Conservation (phyloP, 2,329 filamentous ascomycete genomes). For the Colletotrichum tropicale region DNA sequence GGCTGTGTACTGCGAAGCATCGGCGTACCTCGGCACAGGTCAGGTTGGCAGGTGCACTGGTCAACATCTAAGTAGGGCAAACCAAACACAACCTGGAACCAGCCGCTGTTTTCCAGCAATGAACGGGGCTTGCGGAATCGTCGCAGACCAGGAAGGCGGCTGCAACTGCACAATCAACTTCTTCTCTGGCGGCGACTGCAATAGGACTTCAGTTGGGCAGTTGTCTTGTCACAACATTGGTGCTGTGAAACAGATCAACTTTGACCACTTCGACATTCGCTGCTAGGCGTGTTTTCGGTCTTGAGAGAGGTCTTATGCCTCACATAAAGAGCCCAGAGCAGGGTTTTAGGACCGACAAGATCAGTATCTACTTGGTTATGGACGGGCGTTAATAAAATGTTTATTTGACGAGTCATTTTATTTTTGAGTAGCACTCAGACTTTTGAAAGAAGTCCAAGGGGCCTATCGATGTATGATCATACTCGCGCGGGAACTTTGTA, state of each 20-base stretch:
- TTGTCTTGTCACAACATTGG: not conserved
- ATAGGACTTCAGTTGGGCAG: not conserved
- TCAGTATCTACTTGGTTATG: not conserved
- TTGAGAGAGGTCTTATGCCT: not conserved
- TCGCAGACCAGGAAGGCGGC: not conserved
- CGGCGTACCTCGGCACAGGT: not conserved
- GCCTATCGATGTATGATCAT: not conserved
- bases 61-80: not conserved
- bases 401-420: not conserved
- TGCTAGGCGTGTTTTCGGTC: not conserved
- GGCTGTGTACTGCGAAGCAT: slow-evolving; percentile 1
- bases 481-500: not conserved
- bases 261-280: slow-evolving; percentile 12
- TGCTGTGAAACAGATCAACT: slow-evolving; percentile 3
- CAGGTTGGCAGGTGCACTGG: slow-evolving; percentile 1
- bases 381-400: not conserved
- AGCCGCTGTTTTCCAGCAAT: slow-evolving; percentile 9
- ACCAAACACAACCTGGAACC: not conserved
- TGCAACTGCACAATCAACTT: slow-evolving; percentile 9
- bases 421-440: too few species aligned
- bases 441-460: not conserved
- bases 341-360: not conserved
- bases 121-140: not conserved
- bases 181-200: slow-evolving; percentile 6
- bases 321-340: not conserved